Evolutionary conservation across 2,329 filamentous ascomycete species (phyloP).

Genomic region (Blumeriella jaapii): DNA sequence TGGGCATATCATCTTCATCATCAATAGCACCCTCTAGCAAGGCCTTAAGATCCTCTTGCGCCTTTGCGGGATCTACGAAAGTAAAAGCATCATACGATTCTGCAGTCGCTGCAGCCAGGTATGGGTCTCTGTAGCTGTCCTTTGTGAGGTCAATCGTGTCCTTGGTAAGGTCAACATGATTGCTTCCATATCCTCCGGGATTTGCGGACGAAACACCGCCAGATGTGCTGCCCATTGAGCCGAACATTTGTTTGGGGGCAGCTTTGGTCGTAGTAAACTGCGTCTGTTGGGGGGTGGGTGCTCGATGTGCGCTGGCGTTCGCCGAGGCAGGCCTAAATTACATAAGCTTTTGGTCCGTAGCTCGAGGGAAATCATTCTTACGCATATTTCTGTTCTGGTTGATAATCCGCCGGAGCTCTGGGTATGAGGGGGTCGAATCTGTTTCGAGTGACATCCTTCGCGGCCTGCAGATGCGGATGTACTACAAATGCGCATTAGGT

Average conservation of each 20-base stretch:
- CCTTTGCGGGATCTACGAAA: conserved; percentile 50
- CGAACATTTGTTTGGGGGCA: conserved; percentile 19
- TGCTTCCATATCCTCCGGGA: conserved; percentile 12
- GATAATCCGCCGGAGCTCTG: conserved; percentile 18
- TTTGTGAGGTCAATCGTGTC: conserved; percentile 21
- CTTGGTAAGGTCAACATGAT: conserved; percentile 25
- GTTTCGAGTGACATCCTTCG: conserved; percentile 21
- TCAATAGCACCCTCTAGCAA: conserved; percentile 74
- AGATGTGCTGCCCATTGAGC: conserved; percentile 23
- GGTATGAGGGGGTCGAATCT: conserved; percentile 21
- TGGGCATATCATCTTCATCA: conserved; percentile 41
- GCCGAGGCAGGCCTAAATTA: conserved; percentile 4
- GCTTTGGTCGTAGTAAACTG: conserved; percentile 24
- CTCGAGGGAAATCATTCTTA: background rate
- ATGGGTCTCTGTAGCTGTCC: conserved; percentile 16
- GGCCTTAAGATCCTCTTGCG: conserved; percentile 67
- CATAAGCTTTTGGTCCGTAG: background rate
- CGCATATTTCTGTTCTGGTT: conserved; percentile 9
- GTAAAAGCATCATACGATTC: conserved; percentile 19
- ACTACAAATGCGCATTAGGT: conserved; percentile 8
- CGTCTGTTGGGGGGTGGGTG: conserved; percentile 14
- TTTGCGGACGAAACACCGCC: conserved; percentile 22
- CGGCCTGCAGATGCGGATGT: conserved; percentile 24
- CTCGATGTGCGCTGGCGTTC: conserved; percentile 14
- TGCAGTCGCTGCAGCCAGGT: conserved; percentile 4